Evolutionary conservation across 106 monocot genomes (phyloP).

Genomic region (Dendrobium huoshanense): DNA sequence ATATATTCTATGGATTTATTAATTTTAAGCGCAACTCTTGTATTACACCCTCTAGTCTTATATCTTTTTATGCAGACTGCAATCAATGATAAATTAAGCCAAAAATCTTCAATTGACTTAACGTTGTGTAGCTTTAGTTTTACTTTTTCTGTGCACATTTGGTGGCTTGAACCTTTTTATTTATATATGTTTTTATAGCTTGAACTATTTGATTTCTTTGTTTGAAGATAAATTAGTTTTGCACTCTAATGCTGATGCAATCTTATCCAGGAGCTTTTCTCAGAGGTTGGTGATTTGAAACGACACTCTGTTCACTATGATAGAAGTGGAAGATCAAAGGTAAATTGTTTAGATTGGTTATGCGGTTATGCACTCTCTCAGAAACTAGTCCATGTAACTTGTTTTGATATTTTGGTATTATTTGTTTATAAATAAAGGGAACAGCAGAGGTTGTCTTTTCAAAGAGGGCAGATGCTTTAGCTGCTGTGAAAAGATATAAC

Average conservation of each 20-base stretch:
- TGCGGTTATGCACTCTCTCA: background rate
- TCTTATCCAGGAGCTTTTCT: constrained; percentile 71
- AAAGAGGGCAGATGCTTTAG: constrained; percentile 69
- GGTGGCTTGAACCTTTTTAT: background rate
- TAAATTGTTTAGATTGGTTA: constrained; percentile 13
- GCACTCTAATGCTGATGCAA: background rate
- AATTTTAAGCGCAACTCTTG: too few relatives aligned
- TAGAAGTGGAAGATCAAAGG: constrained; percentile 92
- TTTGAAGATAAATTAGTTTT: background rate
- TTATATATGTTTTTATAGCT: background rate
- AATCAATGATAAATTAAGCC: background rate
- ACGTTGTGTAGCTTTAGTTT: background rate
- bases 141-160: background rate
- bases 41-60: background rate
- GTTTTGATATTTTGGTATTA: background rate
- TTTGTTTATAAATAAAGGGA: constrained; percentile 39
- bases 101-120: background rate
- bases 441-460: constrained; percentile 96
- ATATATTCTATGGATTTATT: too few relatives aligned
- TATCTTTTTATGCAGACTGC: background rate
- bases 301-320: constrained; percentile 75
- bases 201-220: background rate
- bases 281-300: constrained; percentile 91
- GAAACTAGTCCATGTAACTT: background rate
- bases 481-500: constrained; percentile 96